Base-by-base conservation (phyloP, 768 basidiomycete genomes). In the Termitomyces sp. region DNA sequence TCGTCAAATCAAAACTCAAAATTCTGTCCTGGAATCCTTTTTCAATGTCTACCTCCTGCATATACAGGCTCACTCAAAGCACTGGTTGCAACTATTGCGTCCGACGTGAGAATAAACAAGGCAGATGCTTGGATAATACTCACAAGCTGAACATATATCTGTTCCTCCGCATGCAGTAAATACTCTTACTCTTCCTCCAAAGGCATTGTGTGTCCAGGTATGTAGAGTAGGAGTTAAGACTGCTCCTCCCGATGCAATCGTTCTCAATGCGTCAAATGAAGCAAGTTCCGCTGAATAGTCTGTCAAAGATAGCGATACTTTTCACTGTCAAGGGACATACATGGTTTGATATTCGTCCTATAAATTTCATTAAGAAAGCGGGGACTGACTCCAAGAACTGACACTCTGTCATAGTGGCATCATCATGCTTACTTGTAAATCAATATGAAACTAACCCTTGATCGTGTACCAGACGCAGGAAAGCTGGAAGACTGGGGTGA, bases 361-460 rank as follows among this genome's bases (percentile, higher is more conserved):
- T 84, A 80, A 8, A 87, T 63, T 66, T 87, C 85, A 3, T 78
- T 73, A 19, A 87, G 69, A 66, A 84, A 87, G 42, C 85, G 77
- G 0, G 86, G 86, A 43, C 84, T 84, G 23, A 84, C 75, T 6
- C 75, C 76, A 50, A 73, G 60, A 23, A 67, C 30, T 40, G 68
- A 63, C n/a, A 75, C 66, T 2, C 76, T 77, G 26, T 23, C 47
- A 14, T 3, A 47, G 45, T 40, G 31, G 21, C 21, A 50, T 23
- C 17, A 50, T 50, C 23, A 23, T 40, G 14, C 12, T 15, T 35
- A n/a, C 5, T 21, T 26, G 15, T 1, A 26, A 44, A 45, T 19
- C 19, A n/a, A 45, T 7, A 26, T n/a, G 35, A 37, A 30, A 42
- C 74, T 50, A 53, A 85, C 85, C 80, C 75, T 60, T 80, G 72